phyloP scores from a whole-genome alignment of 805 yeast species.

The Torulaspora maleeae region DNA sequence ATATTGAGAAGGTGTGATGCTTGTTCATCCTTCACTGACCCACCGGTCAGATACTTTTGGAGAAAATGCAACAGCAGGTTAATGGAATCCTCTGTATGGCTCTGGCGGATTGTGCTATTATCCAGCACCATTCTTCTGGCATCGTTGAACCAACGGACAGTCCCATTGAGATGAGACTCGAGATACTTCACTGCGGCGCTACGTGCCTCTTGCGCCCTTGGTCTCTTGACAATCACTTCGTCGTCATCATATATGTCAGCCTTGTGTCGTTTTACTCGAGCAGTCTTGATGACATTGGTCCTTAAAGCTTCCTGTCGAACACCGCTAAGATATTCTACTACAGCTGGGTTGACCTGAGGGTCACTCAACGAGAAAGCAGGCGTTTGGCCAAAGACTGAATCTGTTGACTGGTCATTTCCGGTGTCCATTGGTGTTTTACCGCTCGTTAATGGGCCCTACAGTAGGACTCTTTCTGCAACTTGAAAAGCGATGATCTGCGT shows the following conservation, averaged over 20 bases:
- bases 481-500: not conserved
- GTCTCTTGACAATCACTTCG: not conserved
- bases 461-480: not conserved
- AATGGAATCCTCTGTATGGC: conserved; percentile 20
- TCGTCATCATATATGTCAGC: conserved; percentile 30
- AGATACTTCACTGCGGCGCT: not conserved
- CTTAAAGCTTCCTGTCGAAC: conserved; percentile 32
- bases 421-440: conserved; percentile 1
- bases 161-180: conserved; percentile 4
- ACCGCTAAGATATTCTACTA: conserved; percentile 20
- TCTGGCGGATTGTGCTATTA: conserved; percentile 11
- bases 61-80: conserved; percentile 22
- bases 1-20: conserved; percentile 17
- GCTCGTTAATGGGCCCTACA: not conserved
- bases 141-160: conserved; percentile 19
- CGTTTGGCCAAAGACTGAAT: conserved; percentile 31
- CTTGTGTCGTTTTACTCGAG: conserved; percentile 6
- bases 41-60: conserved; percentile 15
- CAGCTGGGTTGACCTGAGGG: conserved; percentile 27
- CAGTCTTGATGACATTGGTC: conserved; percentile 15
- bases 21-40: conserved; percentile 12
- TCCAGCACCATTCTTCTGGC: conserved; percentile 5
- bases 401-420: conserved; percentile 12
- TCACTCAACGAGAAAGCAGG: conserved; percentile 28
- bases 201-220: not conserved